These are phyloP conservation scores for Beauveria asiatica DNA, from an alignment of 2,329 filamentous ascomycete species.

Conservation along the genomic window DNA sequence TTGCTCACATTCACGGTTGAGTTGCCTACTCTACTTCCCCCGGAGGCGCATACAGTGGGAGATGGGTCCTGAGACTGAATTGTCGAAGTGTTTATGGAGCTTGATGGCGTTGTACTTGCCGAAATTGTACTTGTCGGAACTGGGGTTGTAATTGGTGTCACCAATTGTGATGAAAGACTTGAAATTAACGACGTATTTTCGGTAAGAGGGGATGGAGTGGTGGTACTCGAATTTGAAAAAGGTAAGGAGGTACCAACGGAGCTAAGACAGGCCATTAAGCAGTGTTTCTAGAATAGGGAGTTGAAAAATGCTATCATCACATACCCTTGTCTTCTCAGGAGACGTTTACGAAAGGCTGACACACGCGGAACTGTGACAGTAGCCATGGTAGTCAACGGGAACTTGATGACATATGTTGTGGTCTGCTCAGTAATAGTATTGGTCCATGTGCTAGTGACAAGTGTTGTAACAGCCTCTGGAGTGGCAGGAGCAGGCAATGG, in stretches of 20 bases:
- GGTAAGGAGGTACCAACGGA: constrained; percentile 9
- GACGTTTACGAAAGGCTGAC: constrained; percentile 15
- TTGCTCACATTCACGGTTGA: constrained; percentile 28
- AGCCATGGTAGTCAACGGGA: constrained; percentile 29
- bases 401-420: constrained; percentile 32
- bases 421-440: constrained; percentile 30
- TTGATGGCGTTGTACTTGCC: background rate
- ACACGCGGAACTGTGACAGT: constrained; percentile 22
- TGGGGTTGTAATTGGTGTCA: background rate
- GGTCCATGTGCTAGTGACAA: constrained; percentile 30
- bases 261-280: constrained; percentile 15
- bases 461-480: constrained; percentile 15
- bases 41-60: constrained; percentile 17
- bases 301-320: constrained; percentile 2
- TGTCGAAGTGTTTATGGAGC: background rate
- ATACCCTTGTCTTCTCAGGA: constrained; percentile 23
- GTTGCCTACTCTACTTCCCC: constrained; percentile 28
- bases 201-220: constrained; percentile 12
- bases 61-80: background rate
- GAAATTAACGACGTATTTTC: constrained; percentile 17
- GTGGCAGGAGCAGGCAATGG: constrained; percentile 23
- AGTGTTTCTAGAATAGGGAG: background rate
- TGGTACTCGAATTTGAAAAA: constrained; percentile 25
- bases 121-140: background rate
- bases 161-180: constrained; percentile 22